phyloP scores from a whole-genome alignment of 1,284 basidiomycete genomes.

The Athelia psychrophila region DNA sequence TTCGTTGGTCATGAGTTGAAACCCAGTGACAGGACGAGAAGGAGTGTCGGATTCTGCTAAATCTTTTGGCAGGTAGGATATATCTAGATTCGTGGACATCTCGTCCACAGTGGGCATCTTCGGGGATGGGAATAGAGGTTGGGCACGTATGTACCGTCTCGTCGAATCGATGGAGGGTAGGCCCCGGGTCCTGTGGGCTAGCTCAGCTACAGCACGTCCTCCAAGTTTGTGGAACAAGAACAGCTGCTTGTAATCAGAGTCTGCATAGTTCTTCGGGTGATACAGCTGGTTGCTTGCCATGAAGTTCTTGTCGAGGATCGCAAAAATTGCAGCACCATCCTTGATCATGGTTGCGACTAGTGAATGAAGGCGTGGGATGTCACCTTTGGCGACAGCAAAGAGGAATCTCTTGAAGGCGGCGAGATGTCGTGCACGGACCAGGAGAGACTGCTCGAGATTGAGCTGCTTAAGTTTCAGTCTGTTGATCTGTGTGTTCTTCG shows the following conservation, averaged over 20 bases:
- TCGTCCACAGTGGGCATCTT: slow-evolving; percentile 10
- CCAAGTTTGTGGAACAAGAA: slow-evolving; percentile 17
- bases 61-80: not conserved
- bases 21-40: slow-evolving; percentile 6
- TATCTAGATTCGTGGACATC: slow-evolving; percentile 1
- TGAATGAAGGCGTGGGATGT: too few relatives aligned
- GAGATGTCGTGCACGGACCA: too few relatives aligned
- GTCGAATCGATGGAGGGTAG: slow-evolving; percentile 15
- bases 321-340: not conserved
- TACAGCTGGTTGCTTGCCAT: slow-evolving; percentile 12
- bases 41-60: not conserved
- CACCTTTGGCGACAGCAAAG: too few relatives aligned
- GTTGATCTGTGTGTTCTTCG: too few relatives aligned
- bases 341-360: not conserved
- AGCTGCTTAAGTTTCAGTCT: too few relatives aligned
- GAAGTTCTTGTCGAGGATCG: not conserved
- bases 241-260: slow-evolving; percentile 15
- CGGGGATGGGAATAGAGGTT: slow-evolving; percentile 14
- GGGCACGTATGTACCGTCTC: slow-evolving; percentile 12
- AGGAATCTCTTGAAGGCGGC: too few relatives aligned
- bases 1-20: slow-evolving; percentile 24
- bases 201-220: slow-evolving; percentile 15
- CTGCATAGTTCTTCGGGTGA: slow-evolving; percentile 16
- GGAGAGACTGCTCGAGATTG: too few relatives aligned
- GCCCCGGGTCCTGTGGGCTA: slow-evolving; percentile 17